These are phyloP conservation scores for Lithospermum erythrorhizon DNA, from an alignment of 257 asterid genomes.

Conservation along the genomic window DNA sequence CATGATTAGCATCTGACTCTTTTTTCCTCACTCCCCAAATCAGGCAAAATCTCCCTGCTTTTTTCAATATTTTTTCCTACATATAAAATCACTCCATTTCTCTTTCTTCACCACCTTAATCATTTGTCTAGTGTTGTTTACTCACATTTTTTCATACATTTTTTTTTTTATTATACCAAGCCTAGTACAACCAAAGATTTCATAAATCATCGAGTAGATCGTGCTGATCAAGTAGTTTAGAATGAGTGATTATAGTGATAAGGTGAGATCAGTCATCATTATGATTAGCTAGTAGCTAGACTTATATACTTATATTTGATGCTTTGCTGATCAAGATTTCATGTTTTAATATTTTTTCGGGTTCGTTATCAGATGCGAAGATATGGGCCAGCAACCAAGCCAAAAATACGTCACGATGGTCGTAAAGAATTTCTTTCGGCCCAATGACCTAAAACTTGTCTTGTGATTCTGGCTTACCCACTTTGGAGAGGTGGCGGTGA, in stretches of 20 bases:
- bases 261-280: slow-evolving; percentile 51
- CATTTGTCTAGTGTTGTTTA: too few relatives aligned
- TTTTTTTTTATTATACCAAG: background rate
- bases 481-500: too few relatives aligned
- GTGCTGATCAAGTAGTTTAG: slow-evolving; percentile 7
- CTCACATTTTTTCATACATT: too few relatives aligned
- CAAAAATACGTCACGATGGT: slow-evolving; percentile 28
- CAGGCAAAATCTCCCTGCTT: background rate
- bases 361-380: slow-evolving; percentile 75
- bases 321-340: slow-evolving; percentile 10
- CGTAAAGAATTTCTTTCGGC: too few relatives aligned
- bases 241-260: slow-evolving; percentile 78
- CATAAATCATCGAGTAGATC: too few relatives aligned
- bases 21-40: slow-evolving; percentile 2
- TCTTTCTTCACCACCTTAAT: too few relatives aligned
- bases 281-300: too few relatives aligned
- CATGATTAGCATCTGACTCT: slow-evolving; percentile 3
- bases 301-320: background rate
- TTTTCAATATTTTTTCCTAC: background rate
- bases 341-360: slow-evolving; percentile 1
- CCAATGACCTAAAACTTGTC: slow-evolving; percentile 59
- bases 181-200: too few relatives aligned
- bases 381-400: slow-evolving; percentile 10
- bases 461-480: slow-evolving; percentile 86
- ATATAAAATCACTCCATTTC: background rate